A percentile compares a stretch with the other conserved stretches of the same genome.
These are phyloP conservation scores for Zygosaccharomyces pseudobailii DNA, from an alignment of 1,139 yeast species.

Conservation along the genomic window DNA sequence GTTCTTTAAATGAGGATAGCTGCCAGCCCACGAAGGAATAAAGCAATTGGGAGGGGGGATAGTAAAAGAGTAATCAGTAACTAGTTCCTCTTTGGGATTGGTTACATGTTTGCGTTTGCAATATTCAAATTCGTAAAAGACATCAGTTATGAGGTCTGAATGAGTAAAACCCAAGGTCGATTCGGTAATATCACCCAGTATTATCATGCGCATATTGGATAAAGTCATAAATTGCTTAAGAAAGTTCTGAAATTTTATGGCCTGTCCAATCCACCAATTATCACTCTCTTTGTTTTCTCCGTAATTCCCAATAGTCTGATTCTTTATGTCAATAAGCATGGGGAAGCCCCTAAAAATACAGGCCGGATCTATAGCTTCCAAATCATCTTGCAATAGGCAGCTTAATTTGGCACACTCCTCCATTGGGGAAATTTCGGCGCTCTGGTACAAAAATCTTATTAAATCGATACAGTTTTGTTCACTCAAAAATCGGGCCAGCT, in stretches of 20 bases:
- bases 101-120: slow-evolving; percentile 12
- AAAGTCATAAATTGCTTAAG: slow-evolving; percentile 29
- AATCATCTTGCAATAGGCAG: slow-evolving; percentile 37
- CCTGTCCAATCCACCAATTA: slow-evolving; percentile 40
- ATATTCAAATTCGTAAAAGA: slow-evolving; percentile 38
- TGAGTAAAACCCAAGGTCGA: slow-evolving; percentile 4
- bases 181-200: slow-evolving; percentile 30
- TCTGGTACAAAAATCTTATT: slow-evolving; percentile 42
- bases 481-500: slow-evolving; percentile 38
- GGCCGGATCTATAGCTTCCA: slow-evolving; percentile 29
- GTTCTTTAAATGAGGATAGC: slow-evolving; percentile 25
- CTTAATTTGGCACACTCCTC: slow-evolving; percentile 42
- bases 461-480: slow-evolving; percentile 45
- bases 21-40: slow-evolving; percentile 32
- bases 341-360: slow-evolving; percentile 42
- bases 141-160: slow-evolving; percentile 25
- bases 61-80: slow-evolving; percentile 6
- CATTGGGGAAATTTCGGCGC: slow-evolving; percentile 36
- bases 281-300: slow-evolving; percentile 31
- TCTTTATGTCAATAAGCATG: slow-evolving; percentile 31
- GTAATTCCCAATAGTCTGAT: slow-evolving; percentile 27
- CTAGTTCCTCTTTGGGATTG: background rate
- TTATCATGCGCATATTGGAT: slow-evolving; percentile 34
- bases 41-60: slow-evolving; percentile 33
- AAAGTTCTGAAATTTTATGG: slow-evolving; percentile 35